Evolutionary conservation across 1,139 yeast species (phyloP), one percentile per base, ranked within the genome.

Genomic region (Geotrichum restrictum): DNA sequence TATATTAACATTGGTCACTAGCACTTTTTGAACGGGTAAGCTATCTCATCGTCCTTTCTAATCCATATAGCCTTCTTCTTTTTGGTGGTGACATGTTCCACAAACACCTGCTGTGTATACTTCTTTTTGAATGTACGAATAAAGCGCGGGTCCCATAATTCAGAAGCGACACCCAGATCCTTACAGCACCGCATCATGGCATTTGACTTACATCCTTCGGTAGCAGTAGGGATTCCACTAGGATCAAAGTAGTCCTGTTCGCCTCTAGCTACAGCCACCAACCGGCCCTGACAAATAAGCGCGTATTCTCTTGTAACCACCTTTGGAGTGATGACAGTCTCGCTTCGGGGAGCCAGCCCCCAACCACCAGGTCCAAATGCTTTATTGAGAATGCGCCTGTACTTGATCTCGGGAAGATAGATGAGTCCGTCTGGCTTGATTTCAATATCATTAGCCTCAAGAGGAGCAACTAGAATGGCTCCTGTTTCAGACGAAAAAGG

Each of bases 281-380:
- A 74, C 57, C 96, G 77, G 1, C 98, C 98, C 57, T 85, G 83
- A 60, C 96, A 86, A 8, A 93, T 76, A 51, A 93, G 73, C 0
- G 91, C 98, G 64, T 88, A 93, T 66, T 93, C 98, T 57, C 98
- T 77, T 7, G 96, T 87, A n/a, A 80, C 76, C 16, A 81, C 72
- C 51, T 73, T 75, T 33, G 74, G 71, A 0, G 95, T 84, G 29
- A 93, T 81, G 51, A 80, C 73, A 0, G 96, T 85, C 60, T 86
- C 94, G 0, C 96, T 85, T 54, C 98, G 74, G 8, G 98, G 98
- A 0, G 95, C 96, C 55, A 93, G 74, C 0, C 98, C 98, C 98
- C 98, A 93, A 1, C 96, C 98, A 22, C 98, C 98, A 1, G 98
- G 97, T 1, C 98, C 98, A 74, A 93, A 91, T 0, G 98, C 95